Evolutionary conservation across 2,329 filamentous ascomycete species (phyloP).

Genomic region (Trichoderma sp.): DNA sequence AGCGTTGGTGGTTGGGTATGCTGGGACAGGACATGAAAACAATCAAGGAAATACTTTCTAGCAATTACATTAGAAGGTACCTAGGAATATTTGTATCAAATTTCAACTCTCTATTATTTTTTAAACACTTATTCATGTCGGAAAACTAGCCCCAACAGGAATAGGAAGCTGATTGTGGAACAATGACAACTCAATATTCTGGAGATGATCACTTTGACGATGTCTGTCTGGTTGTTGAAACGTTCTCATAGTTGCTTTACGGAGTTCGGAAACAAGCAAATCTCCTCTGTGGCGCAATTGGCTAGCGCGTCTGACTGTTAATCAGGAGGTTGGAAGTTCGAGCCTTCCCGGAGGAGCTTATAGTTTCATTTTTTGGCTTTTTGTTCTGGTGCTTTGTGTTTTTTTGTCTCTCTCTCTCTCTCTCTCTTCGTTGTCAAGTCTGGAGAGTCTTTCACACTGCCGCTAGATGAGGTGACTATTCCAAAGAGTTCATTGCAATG

Average conservation of each 20-base stretch:
- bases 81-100: neutral
- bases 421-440: too few species aligned
- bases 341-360: slow-evolving; percentile 21
- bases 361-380: neutral
- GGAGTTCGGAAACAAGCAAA: neutral
- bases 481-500: too few species aligned
- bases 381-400: neutral
- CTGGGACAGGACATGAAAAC: neutral
- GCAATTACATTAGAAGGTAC: neutral
- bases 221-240: neutral
- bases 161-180: neutral
- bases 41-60: neutral
- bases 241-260: neutral
- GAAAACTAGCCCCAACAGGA: neutral
- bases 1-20: neutral
- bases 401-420: neutral
- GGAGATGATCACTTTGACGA: neutral
- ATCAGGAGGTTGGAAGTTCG: slow-evolving; percentile 24
- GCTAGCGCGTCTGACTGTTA: slow-evolving; percentile 62
- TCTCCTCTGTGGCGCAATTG: slow-evolving; percentile 46
- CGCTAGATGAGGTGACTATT: too few species aligned
- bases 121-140: neutral
- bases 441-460: too few species aligned
- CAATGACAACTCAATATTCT: neutral
- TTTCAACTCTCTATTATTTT: neutral